Percentiles rank a stretch among this genome's conserved stretches.
Evolutionary conservation across 1,284 basidiomycete genomes (phyloP).

Genomic region (Moniliella sp.): DNA sequence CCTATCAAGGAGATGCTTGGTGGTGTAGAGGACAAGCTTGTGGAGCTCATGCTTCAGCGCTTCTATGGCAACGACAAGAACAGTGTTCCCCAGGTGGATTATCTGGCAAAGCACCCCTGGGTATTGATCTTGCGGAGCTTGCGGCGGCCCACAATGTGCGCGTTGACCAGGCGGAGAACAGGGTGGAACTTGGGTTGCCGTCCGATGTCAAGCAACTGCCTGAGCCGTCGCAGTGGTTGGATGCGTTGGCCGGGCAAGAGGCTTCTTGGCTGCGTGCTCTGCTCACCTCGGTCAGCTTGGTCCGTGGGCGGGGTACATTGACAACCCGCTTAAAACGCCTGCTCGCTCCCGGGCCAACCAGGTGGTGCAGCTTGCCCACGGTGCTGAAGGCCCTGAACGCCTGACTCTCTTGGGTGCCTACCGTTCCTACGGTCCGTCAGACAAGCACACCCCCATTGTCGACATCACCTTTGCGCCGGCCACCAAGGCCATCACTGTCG

Average conservation of each 20-base stretch:
- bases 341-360: slow-evolving; percentile 62
- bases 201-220: too few relatives aligned
- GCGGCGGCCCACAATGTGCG: too few relatives aligned
- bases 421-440: slow-evolving; percentile 57
- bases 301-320: slow-evolving; percentile 43
- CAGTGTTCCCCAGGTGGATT: slow-evolving; percentile 63
- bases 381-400: slow-evolving; percentile 38
- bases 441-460: slow-evolving; percentile 58
- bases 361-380: slow-evolving; percentile 45
- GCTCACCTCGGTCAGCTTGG: slow-evolving; percentile 54
- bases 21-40: slow-evolving; percentile 57
- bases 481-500: slow-evolving; percentile 64
- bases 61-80: slow-evolving; percentile 58
- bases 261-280: slow-evolving; percentile 72
- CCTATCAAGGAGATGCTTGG: slow-evolving; percentile 77
- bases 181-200: too few relatives aligned
- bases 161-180: too few relatives aligned
- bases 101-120: slow-evolving; percentile 46
- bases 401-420: slow-evolving; percentile 52
- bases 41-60: slow-evolving; percentile 57
- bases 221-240: slow-evolving; percentile 49
- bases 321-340: slow-evolving; percentile 74
- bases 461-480: too few relatives aligned
- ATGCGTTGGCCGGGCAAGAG: slow-evolving; percentile 55
- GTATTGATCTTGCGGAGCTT: slow-evolving; percentile 36